Base-by-base conservation (phyloP, 1,284 basidiomycete genomes). In the Ceratobasidium papillatum region DNA sequence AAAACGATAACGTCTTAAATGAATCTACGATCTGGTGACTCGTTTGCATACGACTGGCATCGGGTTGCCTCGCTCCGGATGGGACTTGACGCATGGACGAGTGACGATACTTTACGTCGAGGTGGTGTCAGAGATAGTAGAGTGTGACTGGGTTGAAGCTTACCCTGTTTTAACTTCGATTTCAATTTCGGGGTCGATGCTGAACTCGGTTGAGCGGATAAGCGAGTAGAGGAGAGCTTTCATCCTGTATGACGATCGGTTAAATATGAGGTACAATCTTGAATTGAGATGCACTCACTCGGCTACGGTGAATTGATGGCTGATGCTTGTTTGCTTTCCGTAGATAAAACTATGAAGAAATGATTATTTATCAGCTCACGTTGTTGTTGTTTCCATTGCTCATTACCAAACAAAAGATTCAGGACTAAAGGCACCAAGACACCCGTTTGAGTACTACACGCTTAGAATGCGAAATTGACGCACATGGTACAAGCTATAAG, bases 301-400 rank as follows among this genome's bases (percentile, higher is more conserved):
- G 25, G 87, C 83, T 27, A 93, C 78, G 1, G 91, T 86, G 79
- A 93, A 92, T 5, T 89, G 86, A 79, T 90, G 92, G 0, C 91
- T 91, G 54, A 91, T 90, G 78, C 89, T 91, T 1, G 88, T 14
- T 9, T 69, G 63, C 14, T 30, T 45, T 56, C 66, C n/a, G n/a
- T n/a, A n/a, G n/a, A n/a, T n/a, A n/a, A n/a, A n/a, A n/a, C n/a
- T n/a, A n/a, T n/a, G n/a, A n/a, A n/a, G n/a, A n/a, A n/a, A n/a
- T n/a, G n/a, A n/a, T n/a, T n/a, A n/a, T n/a, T n/a, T n/a, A n/a
- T n/a, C n/a, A n/a, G n/a, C n/a, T n/a, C n/a, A n/a, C n/a, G n/a
- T n/a, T n/a, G n/a, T n/a, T n/a, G n/a, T n/a, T n/a, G n/a, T n/a
- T n/a, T n/a, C n/a, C n/a, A n/a, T n/a, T n/a, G n/a, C n/a, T n/a